Conservation (phyloP, 495 filamentous ascomycete species). For the Penicillium goetzii region DNA sequence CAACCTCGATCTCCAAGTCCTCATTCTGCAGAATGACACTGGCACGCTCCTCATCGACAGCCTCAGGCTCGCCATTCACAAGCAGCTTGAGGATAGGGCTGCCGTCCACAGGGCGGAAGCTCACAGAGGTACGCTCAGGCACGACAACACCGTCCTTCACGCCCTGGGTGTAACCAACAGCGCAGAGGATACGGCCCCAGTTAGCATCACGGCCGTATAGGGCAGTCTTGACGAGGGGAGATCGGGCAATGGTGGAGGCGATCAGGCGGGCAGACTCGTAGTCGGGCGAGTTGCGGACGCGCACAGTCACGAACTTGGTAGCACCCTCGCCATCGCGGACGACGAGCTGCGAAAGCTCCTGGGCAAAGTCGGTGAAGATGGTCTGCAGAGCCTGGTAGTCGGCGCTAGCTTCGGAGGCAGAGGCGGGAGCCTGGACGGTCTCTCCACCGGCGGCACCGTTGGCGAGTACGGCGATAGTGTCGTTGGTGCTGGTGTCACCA, state of each 20-base stretch:
- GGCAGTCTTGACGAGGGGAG: conserved; percentile 94
- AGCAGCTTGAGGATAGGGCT: conserved; percentile 79
- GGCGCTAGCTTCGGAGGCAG: conserved; percentile 55
- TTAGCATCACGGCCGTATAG: conserved; percentile 97
- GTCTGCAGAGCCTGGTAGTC: conserved; percentile 69
- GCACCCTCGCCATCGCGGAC: conserved; percentile 97
- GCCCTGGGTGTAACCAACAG: conserved; percentile 82
- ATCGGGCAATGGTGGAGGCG: conserved; percentile 88
- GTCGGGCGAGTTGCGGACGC: conserved; percentile 72
- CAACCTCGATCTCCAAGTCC: conserved; percentile 79
- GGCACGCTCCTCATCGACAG: conserved; percentile 86
- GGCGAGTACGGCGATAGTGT: conserved; percentile 90
- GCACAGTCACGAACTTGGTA: conserved; percentile 95
- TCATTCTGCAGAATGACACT: conserved; percentile 85
- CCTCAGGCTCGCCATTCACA: conserved; percentile 88
- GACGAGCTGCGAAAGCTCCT: conserved; percentile 85
- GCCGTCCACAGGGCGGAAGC: conserved; percentile 86
- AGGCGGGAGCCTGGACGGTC: conserved; percentile 43
- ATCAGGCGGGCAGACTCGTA: conserved; percentile 68
- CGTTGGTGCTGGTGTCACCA: conserved; percentile 95
- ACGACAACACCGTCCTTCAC: conserved; percentile 66
- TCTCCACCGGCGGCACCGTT: conserved; percentile 89
- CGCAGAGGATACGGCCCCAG: conserved; percentile 97
- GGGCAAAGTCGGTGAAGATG: conserved; percentile 75
- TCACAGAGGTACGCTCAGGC: conserved; percentile 86